phyloP scores from a whole-genome alignment of 106 monocot genomes.

The Alisma plantagoaquatica region DNA sequence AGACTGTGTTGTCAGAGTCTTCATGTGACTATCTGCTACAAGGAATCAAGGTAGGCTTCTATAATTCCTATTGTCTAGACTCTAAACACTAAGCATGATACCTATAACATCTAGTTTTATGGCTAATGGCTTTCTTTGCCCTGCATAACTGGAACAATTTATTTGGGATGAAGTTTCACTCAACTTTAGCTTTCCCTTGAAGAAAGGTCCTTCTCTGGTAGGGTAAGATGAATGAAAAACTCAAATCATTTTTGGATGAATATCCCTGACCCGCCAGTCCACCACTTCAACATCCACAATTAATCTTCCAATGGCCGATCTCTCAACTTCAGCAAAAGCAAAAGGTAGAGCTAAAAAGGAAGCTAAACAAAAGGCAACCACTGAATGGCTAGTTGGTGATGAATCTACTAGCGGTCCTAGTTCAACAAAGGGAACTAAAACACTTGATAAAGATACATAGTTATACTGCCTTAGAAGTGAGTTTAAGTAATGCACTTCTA shows the following conservation, averaged over 20 bases:
- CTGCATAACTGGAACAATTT: conserved; percentile 18
- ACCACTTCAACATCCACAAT: conserved; percentile 58
- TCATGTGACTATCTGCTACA: conserved; percentile 53
- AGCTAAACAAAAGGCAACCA: conserved; percentile 55
- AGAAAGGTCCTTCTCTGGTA: conserved; percentile 46
- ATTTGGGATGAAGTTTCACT: conserved; percentile 82
- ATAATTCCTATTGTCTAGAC: not conserved
- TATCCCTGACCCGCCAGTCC: conserved; percentile 68
- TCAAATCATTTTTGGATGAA: conserved; percentile 83
- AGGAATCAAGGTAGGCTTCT: conserved; percentile 47
- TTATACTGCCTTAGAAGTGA: too few relatives aligned
- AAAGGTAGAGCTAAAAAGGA: conserved; percentile 90
- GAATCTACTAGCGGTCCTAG: conserved; percentile 19
- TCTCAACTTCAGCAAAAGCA: conserved; percentile 90
- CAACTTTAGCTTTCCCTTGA: conserved; percentile 63
- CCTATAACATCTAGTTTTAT: not conserved
- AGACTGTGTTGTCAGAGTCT: conserved; percentile 31
- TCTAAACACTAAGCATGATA: too few relatives aligned
- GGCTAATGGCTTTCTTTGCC: not conserved
- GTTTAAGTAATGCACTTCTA: too few relatives aligned
- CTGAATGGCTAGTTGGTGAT: conserved; percentile 33
- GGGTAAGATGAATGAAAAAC: conserved; percentile 18
- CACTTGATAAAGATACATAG: conserved; percentile 59
- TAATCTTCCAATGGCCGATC: conserved; percentile 77
- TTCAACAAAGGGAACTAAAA: conserved; percentile 38